Conservation (phyloP, 371 early-diverging fungal species). For the Homolaphlyctis polyrhiza region DNA sequence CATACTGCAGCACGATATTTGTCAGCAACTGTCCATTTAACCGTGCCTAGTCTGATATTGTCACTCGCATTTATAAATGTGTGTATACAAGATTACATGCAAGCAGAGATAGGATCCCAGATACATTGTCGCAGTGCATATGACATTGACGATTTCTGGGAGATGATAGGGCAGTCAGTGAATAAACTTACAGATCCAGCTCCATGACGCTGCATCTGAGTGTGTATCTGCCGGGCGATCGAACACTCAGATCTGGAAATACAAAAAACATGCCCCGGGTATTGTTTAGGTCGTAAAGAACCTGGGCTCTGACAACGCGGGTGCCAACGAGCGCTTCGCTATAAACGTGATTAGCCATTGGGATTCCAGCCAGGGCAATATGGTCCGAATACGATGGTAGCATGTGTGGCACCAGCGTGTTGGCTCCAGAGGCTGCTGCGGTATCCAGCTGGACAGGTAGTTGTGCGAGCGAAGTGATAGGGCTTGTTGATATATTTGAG, state of each 20-base stretch:
- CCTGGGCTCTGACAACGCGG: background rate
- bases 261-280: conserved; percentile 1
- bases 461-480: background rate
- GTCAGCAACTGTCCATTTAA: background rate
- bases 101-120: background rate
- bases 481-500: background rate
- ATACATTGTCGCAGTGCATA: background rate
- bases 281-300: background rate
- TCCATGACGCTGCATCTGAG: background rate
- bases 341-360: too few relatives aligned
- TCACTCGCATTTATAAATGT: background rate
- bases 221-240: background rate
- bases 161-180: background rate
- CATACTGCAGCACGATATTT: background rate
- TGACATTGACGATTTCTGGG: background rate
- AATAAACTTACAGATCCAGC: background rate
- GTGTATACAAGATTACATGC: background rate
- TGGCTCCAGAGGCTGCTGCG: background rate
- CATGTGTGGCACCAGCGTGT: background rate
- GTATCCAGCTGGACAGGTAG: background rate
- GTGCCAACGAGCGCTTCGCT: background rate
- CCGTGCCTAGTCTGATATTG: background rate
- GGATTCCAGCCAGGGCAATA: too few relatives aligned
- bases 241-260: background rate
- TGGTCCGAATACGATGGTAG: background rate